Percentiles rank a stretch among this genome's conserved stretches.
These are phyloP conservation scores for Sporothrix protearum DNA, from an alignment of 2,329 filamentous ascomycete genomes.

Conservation along the genomic window DNA sequence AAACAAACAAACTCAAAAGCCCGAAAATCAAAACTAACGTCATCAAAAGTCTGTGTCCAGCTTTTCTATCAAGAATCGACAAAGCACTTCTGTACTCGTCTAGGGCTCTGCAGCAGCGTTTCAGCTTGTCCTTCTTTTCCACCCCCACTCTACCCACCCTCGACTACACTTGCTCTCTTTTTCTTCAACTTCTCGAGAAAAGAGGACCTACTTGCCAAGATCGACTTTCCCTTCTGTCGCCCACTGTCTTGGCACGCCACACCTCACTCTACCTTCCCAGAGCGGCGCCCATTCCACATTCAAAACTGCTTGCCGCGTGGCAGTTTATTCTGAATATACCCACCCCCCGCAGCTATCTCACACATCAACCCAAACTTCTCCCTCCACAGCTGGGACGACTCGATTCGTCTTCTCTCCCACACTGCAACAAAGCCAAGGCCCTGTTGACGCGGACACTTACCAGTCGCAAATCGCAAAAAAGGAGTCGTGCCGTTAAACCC, in stretches of 20 bases:
- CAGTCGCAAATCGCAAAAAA: neutral
- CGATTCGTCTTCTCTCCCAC: neutral
- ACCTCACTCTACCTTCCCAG: neutral
- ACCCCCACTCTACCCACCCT: neutral
- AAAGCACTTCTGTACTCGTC: slow-evolving; percentile 6
- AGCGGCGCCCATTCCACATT: neutral
- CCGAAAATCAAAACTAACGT: slow-evolving; percentile 24
- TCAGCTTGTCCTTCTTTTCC: slow-evolving; percentile 6
- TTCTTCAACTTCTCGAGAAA: neutral
- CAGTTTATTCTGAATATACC: neutral
- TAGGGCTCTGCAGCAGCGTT: slow-evolving; percentile 17
- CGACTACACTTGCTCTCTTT: slow-evolving; percentile 5
- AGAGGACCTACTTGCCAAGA: slow-evolving; percentile 4
- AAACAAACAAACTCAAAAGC: neutral
- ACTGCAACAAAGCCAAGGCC: neutral
- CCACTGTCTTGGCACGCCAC: slow-evolving; percentile 20
- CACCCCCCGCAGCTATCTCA: neutral
- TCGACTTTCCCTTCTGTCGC: neutral
- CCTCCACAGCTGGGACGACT: neutral
- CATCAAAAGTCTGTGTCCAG: slow-evolving; percentile 19
- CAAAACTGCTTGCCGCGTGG: slow-evolving; percentile 19
- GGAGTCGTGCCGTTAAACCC: neutral
- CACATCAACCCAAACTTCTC: slow-evolving; percentile 2
- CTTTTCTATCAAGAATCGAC: neutral
- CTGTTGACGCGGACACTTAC: slow-evolving; percentile 4